These are phyloP conservation scores for Podila epigama DNA, from an alignment of 192 early-diverging fungal species.

Conservation along the genomic window DNA sequence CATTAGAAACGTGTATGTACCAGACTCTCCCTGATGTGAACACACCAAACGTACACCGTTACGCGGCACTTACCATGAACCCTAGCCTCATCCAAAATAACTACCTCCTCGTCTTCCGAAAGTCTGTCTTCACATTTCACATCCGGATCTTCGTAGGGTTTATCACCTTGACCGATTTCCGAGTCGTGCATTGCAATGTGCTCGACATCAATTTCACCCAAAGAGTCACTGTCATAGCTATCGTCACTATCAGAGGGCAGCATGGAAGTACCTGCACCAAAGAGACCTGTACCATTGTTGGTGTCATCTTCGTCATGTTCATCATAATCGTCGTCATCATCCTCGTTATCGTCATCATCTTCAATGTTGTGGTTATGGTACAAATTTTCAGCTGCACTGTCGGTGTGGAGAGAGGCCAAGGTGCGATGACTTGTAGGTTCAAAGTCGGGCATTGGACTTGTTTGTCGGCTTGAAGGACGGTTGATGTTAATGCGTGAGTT, in stretches of 20 bases:
- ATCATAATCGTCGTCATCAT: no score
- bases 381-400: not conserved
- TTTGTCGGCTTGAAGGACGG: conserved; percentile 25
- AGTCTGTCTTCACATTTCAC: conserved; percentile 16
- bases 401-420: not conserved
- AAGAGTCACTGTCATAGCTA: conserved; percentile 31
- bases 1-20: not conserved
- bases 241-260: conserved; percentile 14
- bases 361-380: no score
- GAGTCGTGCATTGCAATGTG: conserved; percentile 53
- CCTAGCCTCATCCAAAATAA: conserved; percentile 19
- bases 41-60: no score
- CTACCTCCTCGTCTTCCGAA: conserved; percentile 16
- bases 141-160: conserved; percentile 17
- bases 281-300: conserved; percentile 11
- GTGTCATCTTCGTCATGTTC: conserved; percentile 27
- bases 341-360: no score
- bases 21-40: no score
- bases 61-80: conserved; percentile 33
- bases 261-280: conserved; percentile 6
- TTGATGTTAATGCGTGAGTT: conserved; percentile 24
- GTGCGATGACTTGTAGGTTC: not conserved
- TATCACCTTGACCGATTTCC: conserved; percentile 22
- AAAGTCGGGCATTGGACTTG: conserved; percentile 13
- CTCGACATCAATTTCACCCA: conserved; percentile 39